Percentiles rank a stretch among this genome's conserved stretches.
phyloP scores from a whole-genome alignment of 2,329 filamentous ascomycete species.

The Cladosporium sp. region DNA sequence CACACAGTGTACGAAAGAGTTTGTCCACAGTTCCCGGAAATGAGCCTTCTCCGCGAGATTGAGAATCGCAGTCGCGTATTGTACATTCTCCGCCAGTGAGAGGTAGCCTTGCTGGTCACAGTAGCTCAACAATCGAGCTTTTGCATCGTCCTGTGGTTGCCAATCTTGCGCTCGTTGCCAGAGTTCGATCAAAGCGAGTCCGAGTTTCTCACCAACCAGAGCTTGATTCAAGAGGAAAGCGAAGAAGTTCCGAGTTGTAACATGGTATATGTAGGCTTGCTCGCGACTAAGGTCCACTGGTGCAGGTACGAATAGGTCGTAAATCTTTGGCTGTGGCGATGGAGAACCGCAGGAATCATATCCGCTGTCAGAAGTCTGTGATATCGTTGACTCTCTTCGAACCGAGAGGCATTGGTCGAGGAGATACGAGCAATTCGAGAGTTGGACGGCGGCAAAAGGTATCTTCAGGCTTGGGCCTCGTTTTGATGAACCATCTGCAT shows the following conservation, averaged over 20 bases:
- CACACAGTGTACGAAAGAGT: constrained; percentile 71
- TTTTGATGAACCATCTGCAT: constrained; percentile 57
- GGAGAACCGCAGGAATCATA: constrained; percentile 18
- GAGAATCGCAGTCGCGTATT: constrained; percentile 62
- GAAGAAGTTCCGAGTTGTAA: constrained; percentile 68
- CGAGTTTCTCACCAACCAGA: constrained; percentile 62
- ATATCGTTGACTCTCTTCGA: constrained; percentile 18
- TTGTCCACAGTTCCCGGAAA: constrained; percentile 59
- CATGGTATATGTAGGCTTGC: constrained; percentile 56
- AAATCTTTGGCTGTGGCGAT: constrained; percentile 14
- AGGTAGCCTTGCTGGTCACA: constrained; percentile 64
- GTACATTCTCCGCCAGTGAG: constrained; percentile 57
- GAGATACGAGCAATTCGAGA: constrained; percentile 54
- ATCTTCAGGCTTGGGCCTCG: constrained; percentile 63
- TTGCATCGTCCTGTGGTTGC: constrained; percentile 30
- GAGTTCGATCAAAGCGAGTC: constrained; percentile 57
- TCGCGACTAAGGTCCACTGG: constrained; percentile 49
- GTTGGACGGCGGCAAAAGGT: constrained; percentile 52
- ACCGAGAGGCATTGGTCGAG: constrained; percentile 43
- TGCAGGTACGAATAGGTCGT: constrained; percentile 64
- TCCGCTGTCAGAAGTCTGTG: constrained; percentile 21
- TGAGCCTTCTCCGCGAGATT: constrained; percentile 62
- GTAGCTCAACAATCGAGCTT: constrained; percentile 50
- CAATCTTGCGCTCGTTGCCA: constrained; percentile 53
- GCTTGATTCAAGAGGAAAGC: constrained; percentile 62